A percentile compares a stretch with the other conserved stretches of the same genome.
Conservation (phyloP, 192 early-diverging fungal genomes). For the Umbelopsis vinacea region DNA sequence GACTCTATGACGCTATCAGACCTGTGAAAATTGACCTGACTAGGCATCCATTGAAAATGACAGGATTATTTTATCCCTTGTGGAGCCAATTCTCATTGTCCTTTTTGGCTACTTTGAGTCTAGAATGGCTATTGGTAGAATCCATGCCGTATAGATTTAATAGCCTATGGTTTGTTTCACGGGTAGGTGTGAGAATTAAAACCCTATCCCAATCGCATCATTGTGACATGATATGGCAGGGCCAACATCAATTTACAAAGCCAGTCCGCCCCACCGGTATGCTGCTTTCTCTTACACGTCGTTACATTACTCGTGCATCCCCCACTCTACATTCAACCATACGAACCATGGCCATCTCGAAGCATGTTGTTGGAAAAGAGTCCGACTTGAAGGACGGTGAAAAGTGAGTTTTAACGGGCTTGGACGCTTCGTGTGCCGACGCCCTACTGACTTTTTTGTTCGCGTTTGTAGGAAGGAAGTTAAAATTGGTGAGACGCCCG, state of each 20-base stretch:
- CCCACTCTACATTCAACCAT: conserved; percentile 3
- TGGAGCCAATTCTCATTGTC: no score
- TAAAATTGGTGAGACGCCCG: background rate
- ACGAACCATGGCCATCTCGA: conserved; percentile 8
- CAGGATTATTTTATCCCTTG: no score
- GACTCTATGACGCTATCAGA: no score
- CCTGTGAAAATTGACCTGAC: no score
- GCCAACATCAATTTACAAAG: background rate
- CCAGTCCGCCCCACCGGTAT: background rate
- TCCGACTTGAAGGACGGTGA: conserved; percentile 24
- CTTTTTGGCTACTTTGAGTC: no score
- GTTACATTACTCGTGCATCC: conserved; percentile 16
- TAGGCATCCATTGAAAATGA: no score
- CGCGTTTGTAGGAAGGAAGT: conserved; percentile 35
- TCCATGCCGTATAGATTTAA: no score
- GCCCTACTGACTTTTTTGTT: background rate
- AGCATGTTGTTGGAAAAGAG: conserved; percentile 15
- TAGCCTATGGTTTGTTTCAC: background rate
- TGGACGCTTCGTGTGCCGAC: no score
- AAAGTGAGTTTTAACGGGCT: conserved; percentile 1
- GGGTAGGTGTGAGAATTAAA: background rate
- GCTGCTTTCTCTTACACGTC: background rate
- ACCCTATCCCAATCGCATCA: conserved; percentile 1
- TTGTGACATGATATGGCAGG: background rate
- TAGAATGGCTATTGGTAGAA: no score